Evolutionary conservation across 2,329 filamentous ascomycete genomes (phyloP), one percentile per base, ranked within the genome.

Genomic region (Lomentospora prolificans): DNA sequence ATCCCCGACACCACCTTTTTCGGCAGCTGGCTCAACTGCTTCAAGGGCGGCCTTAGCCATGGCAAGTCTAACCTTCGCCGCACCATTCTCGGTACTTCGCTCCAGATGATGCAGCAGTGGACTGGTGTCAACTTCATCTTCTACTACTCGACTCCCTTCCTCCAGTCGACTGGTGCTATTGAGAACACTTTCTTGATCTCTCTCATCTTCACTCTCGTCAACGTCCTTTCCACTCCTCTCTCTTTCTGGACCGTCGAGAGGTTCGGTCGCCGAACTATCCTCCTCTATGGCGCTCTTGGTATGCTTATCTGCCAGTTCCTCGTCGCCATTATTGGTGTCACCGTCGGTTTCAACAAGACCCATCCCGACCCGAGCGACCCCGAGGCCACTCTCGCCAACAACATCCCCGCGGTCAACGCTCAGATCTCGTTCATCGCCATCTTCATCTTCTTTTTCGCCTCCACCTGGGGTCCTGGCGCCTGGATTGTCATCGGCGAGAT

Each of bases 101-200:
- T 89, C 31, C 86, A 89, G 75, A 89, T 89, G 85, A 88, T 89
- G 84, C 86, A 89, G 71, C 85, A 88, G 71, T 81, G 77, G 82
- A 91, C 88, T 25, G 89, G 90, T 76, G 87, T 95, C 73, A 95
- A 95, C 79, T 95, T 92, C 73, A 89, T 94, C 77, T 94, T 91
- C 77, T 88, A 89, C 75, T 89, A 85, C 75, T 89, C 87, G 33
- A 90, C 88, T 31, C 82, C 87, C 58, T 95, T 95, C 82, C 87
- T 95, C 74, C 72, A 87, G 72, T 83, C 84, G 24, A 85, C 87
- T 28, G 86, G 86, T 62, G 86, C 87, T 64, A 89, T 95, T 64
- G 62, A 67, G 59, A 86, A 95, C 76, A 77, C 81, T 46, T 95
- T 95, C 80, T 70, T 95, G 63, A 90, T 94, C 67, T 87, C 85